Percentiles rank a stretch among this genome's conserved stretches.
These are phyloP conservation scores for Tricholoma sp. DNA, from an alignment of 768 basidiomycete genomes.

Conservation along the genomic window DNA sequence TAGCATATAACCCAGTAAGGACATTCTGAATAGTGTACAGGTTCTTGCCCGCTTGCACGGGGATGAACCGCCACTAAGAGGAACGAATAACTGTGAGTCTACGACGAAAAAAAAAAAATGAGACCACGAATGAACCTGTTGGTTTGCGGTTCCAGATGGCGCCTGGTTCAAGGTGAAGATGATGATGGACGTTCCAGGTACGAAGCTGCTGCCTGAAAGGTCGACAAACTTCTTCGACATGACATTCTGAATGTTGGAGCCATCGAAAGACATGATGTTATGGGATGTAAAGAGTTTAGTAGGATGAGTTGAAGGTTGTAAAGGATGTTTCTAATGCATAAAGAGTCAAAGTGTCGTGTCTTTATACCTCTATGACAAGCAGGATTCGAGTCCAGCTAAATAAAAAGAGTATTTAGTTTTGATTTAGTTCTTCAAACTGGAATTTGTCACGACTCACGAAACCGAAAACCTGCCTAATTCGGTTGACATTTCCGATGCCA, in stretches of 20 bases:
- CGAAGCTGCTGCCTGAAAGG: not conserved
- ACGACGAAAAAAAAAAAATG: not conserved
- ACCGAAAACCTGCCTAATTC: too few species aligned
- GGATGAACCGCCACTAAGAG: not conserved
- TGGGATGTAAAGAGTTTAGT: too few species aligned
- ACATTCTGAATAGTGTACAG: slow-evolving; percentile 1
- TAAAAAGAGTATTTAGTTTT: too few species aligned
- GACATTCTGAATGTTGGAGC: not conserved
- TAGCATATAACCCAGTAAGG: not conserved
- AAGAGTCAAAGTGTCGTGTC: too few species aligned
- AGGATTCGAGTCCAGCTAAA: too few species aligned
- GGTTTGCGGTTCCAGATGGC: not conserved
- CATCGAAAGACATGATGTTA: not conserved
- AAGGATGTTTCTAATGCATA: too few species aligned
- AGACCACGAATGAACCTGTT: not conserved
- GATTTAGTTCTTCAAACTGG: too few species aligned
- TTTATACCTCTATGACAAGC: too few species aligned
- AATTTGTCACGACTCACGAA: too few species aligned
- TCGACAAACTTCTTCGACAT: not conserved
- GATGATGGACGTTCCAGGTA: not conserved
- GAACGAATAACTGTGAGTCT: not conserved
- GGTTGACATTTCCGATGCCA: too few species aligned
- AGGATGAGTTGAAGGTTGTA: too few species aligned
- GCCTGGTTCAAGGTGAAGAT: not conserved
- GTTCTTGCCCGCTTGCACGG: not conserved